These are phyloP conservation scores for Tilletia horrida DNA, from an alignment of 1,284 basidiomycete genomes.

Conservation along the genomic window DNA sequence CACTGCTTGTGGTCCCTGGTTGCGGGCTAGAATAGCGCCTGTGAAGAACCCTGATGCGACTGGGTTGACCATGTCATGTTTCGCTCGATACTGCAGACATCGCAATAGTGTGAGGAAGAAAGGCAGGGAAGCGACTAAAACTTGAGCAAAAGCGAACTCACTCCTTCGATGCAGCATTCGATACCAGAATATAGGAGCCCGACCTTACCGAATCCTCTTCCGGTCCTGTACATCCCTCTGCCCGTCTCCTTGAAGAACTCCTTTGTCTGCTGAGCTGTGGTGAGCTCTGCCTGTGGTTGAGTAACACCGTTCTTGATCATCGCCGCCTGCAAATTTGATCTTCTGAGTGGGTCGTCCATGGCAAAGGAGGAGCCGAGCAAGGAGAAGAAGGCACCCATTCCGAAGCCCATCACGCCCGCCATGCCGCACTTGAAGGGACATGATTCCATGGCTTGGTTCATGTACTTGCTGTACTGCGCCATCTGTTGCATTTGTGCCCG, in stretches of 20 bases:
- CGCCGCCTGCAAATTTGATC: constrained; percentile 33
- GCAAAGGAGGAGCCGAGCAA: constrained; percentile 92
- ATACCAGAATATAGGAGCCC: constrained; percentile 88
- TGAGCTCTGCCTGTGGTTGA: constrained; percentile 27
- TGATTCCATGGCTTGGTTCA: constrained; percentile 71
- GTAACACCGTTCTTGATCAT: constrained; percentile 17
- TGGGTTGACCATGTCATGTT: constrained; percentile 51
- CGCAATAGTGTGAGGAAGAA: too few relatives aligned
- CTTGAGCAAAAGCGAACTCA: constrained; percentile 58
- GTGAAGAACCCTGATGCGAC: constrained; percentile 46
- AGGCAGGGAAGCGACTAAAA: not conserved
- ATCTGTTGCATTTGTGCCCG: constrained; percentile 67
- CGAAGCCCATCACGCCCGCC: constrained; percentile 75
- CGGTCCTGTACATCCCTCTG: constrained; percentile 80
- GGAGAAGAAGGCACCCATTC: constrained; percentile 88
- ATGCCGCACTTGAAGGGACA: constrained; percentile 77
- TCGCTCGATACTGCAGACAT: constrained; percentile 49
- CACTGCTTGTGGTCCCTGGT: constrained; percentile 48
- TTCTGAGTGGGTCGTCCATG: constrained; percentile 76
- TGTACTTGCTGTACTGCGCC: constrained; percentile 71
- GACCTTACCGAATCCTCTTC: constrained; percentile 91
- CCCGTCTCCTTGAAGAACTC: constrained; percentile 94
- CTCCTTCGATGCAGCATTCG: constrained; percentile 93
- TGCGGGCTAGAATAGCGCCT: constrained; percentile 48
- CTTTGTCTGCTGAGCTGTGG: constrained; percentile 67